Evolutionary conservation across 2,329 filamentous ascomycete genomes (phyloP).

Genomic region (Calonectria montana): DNA sequence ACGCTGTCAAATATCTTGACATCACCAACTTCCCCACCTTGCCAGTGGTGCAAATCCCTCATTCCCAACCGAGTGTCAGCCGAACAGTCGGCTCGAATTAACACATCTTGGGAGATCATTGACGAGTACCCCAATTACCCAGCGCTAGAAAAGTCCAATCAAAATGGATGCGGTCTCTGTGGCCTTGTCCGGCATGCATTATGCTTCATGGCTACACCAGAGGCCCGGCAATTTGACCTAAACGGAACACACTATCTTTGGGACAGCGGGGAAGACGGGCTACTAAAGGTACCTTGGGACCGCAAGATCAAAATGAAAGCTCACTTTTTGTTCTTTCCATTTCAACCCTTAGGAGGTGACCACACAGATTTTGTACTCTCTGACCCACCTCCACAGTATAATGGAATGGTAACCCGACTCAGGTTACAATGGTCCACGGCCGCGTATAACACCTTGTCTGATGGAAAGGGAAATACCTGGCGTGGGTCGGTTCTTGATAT

Average conservation of each 20-base stretch:
- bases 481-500: background rate
- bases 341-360: background rate
- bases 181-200: background rate
- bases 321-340: background rate
- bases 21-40: background rate
- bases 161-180: background rate
- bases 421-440: background rate
- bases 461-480: background rate
- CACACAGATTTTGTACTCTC: background rate
- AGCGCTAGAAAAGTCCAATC: background rate
- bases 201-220: background rate
- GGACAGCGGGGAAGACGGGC: background rate
- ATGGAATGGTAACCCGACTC: background rate
- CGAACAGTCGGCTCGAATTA: background rate
- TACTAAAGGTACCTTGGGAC: background rate
- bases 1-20: background rate
- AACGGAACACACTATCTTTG: background rate
- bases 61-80: background rate
- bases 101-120: background rate
- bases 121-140: background rate
- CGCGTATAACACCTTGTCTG: background rate
- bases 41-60: background rate
- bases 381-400: background rate
- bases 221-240: background rate
- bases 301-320: background rate